phyloP scores from a whole-genome alignment of 805 yeast genomes.

The Wickerhamiella qilinensis region DNA sequence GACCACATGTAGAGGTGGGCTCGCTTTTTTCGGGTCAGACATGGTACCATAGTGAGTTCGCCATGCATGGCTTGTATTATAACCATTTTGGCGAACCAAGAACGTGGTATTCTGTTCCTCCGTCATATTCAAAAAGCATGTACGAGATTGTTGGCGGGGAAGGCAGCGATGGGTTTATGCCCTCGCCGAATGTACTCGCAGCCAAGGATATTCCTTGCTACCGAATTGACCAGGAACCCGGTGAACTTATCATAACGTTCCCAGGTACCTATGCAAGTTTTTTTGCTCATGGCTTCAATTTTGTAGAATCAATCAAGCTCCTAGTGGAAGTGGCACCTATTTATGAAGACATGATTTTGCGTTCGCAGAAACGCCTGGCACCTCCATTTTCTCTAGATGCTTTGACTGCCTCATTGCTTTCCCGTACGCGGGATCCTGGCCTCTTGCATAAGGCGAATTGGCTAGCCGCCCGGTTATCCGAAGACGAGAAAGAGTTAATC shows the following conservation, averaged over 20 bases:
- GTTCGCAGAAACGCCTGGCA: neutral
- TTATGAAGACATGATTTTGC: neutral
- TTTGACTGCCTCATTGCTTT: neutral
- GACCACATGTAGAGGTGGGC: slow-evolving; percentile 68
- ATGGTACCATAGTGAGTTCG: slow-evolving; percentile 86
- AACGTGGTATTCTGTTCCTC: slow-evolving; percentile 78
- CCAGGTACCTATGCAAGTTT: slow-evolving; percentile 1
- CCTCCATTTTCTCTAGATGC: neutral
- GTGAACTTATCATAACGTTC: slow-evolving; percentile 70
- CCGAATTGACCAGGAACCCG: slow-evolving; percentile 52
- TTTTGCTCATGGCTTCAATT: slow-evolving; percentile 7
- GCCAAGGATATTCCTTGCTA: slow-evolving; percentile 30
- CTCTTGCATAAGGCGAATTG: neutral
- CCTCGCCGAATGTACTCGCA: slow-evolving; percentile 42
- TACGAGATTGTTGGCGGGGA: slow-evolving; percentile 39
- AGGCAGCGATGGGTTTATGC: slow-evolving; percentile 29
- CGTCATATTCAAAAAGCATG: slow-evolving; percentile 37
- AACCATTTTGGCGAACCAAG: slow-evolving; percentile 70
- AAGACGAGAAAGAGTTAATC: neutral
- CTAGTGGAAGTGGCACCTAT: neutral
- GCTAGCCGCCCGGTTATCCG: neutral
- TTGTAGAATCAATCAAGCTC: slow-evolving; percentile 1
- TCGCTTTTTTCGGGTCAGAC: slow-evolving; percentile 70
- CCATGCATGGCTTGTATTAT: slow-evolving; percentile 64
- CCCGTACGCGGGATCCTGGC: neutral